Evolutionary conservation across 164 flowering plant genomes (phyloP), one percentile per base, ranked within the genome.

Genomic region (Aristolochia contorta): DNA sequence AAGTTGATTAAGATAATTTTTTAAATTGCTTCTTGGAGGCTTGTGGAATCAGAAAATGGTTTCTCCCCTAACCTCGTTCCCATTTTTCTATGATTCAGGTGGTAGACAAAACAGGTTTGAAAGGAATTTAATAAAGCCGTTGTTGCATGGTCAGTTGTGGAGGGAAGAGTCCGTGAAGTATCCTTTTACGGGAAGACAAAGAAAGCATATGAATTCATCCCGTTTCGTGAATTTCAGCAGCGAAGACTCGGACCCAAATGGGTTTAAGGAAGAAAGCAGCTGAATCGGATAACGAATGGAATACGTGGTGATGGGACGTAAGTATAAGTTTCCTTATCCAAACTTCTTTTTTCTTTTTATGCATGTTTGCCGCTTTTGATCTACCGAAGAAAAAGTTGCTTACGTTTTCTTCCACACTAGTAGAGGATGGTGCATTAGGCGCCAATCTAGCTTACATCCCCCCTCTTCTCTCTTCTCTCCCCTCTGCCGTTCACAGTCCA

Each of bases 221-320:
- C 9, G 12, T 37, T 37, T 37, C 43, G 43, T 37, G 43, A 37
- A 37, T 37, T 37, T 37, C 43, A 10, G 43, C 3, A 37, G 43
- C 43, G 7, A 37, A 37, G 7, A 37, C 43, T 3, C 43, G 43
- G 43, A 37, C 12, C 43, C 43, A 37, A 37, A 37, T 37, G 43
- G 43, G 16, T 23, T 16, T 5, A 62, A 54, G 43, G 13, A 45
- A 20, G 53, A 49, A 49, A 49, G 53, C 53, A 4, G 25, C 53
- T 15, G 25, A 10, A 21, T 9, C 7, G 53, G 62, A 59, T 59
- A 48, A 48, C n/a, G 46, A 43, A 63, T 18, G 52, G 32, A 55
- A 63, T 54, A 55, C 53, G 66, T 63, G 52, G 66, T 25, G 66
- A 55, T 63, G 66, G 54, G 59, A 63, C 59, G 43, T 19, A 49